Percentiles rank a stretch among this genome's conserved stretches.
Evolutionary conservation across 805 yeast genomes (phyloP).

Genomic region (Komagataella mondaviorum): DNA sequence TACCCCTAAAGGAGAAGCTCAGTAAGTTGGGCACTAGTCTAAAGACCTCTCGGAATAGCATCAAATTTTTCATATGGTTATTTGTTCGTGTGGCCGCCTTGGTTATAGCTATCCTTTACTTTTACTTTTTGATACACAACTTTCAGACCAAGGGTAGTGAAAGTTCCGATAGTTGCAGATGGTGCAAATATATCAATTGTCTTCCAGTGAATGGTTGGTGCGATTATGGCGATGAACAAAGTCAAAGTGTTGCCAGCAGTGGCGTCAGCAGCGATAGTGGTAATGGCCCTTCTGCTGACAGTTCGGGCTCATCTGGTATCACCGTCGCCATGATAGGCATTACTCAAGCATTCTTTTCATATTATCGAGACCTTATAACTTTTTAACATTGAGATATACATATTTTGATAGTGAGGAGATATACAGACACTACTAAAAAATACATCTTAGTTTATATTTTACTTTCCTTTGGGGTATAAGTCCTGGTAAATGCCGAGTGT

Average conservation of each 20-base stretch:
- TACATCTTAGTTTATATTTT: neutral
- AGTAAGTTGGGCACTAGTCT: neutral
- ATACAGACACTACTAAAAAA: neutral
- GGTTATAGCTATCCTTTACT: conserved; percentile 33
- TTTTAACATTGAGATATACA: too few relatives aligned
- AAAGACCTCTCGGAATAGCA: neutral
- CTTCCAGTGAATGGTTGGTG: conserved; percentile 65
- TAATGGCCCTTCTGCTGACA: neutral
- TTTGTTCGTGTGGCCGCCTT: conserved; percentile 28
- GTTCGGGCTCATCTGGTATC: neutral
- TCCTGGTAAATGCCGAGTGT: too few relatives aligned
- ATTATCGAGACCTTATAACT: neutral
- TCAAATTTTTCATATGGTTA: conserved; percentile 36
- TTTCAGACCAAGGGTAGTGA: conserved; percentile 35
- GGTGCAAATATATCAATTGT: conserved; percentile 69
- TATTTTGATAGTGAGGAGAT: too few relatives aligned
- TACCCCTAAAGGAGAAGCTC: neutral
- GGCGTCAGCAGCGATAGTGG: neutral
- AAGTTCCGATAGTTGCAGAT: conserved; percentile 29
- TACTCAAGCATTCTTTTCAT: neutral
- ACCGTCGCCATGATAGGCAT: neutral
- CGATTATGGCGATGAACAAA: conserved; percentile 14
- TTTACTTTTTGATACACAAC: conserved; percentile 32
- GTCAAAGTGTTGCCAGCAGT: neutral
- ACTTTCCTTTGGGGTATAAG: too few relatives aligned